Percentiles rank a stretch among this genome's conserved stretches.
Conservation (phyloP, 106 monocot genomes). For the Hemerocallis citrina region DNA sequence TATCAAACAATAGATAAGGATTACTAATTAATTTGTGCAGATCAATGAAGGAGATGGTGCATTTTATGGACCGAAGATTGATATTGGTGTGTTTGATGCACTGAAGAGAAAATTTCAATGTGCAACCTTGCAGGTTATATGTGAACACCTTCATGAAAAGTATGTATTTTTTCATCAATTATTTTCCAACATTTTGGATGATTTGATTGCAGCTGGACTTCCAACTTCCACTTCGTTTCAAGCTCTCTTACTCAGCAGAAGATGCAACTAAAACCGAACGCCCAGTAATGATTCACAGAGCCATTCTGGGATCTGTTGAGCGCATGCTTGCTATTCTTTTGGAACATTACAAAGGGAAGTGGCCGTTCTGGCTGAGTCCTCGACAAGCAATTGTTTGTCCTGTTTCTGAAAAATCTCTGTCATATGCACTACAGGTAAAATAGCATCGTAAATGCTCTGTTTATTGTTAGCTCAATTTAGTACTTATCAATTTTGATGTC, state of each 20-base stretch:
- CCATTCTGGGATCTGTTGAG: conserved; percentile 92
- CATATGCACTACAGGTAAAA: conserved; percentile 73
- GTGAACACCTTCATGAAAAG: neutral
- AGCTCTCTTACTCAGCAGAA: conserved; percentile 83
- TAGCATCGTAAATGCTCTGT: too few relatives aligned
- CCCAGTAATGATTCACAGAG: conserved; percentile 98
- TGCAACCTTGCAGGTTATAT: conserved; percentile 86
- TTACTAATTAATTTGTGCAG: conserved; percentile 19
- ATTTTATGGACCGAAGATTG: conserved; percentile 99
- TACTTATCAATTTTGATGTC: neutral
- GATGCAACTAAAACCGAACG: conserved; percentile 85
- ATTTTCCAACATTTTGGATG: conserved; percentile 11
- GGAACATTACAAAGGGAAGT: conserved; percentile 99
- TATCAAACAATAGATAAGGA: neutral
- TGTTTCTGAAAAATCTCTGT: conserved; percentile 63
- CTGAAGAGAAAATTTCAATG: conserved; percentile 98
- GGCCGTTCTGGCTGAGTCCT: conserved; percentile 99
- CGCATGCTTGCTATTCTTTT: conserved; percentile 98
- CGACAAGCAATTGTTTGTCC: conserved; percentile 95
- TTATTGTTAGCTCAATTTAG: too few relatives aligned
- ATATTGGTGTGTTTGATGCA: conserved; percentile 97
- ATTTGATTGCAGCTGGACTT: conserved; percentile 79
- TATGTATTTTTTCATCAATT: neutral
- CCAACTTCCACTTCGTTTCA: conserved; percentile 89
- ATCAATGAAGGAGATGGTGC: conserved; percentile 99